Evolutionary conservation across 2,329 filamentous ascomycete genomes (phyloP).

Genomic region (Aspergillus amoenus): DNA sequence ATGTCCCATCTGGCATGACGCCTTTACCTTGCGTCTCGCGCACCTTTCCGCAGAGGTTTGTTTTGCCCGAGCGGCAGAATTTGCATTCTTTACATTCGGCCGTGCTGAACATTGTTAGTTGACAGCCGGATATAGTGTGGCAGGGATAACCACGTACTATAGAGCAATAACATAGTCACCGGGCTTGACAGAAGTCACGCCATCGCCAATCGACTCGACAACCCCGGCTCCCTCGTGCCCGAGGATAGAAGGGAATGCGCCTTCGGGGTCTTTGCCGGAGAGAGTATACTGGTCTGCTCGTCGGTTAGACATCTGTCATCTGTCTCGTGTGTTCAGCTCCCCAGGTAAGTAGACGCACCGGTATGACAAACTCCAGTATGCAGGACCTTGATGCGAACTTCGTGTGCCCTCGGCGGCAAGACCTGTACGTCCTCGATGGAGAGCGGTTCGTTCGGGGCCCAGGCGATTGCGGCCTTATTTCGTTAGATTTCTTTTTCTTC

Average conservation of each 20-base stretch:
- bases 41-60: conserved; percentile 98
- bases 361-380: conserved; percentile 99
- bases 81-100: conserved; percentile 98
- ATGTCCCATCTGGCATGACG: conserved; percentile 95
- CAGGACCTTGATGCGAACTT: conserved; percentile 95
- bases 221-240: conserved; percentile 90
- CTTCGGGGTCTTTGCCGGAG: conserved; percentile 95
- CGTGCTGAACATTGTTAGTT: conserved; percentile 83
- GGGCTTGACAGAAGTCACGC: conserved; percentile 88
- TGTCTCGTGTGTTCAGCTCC: not conserved
- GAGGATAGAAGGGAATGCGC: conserved; percentile 83
- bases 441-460: conserved; percentile 90
- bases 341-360: conserved; percentile 52
- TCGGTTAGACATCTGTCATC: conserved; percentile 72
- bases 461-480: conserved; percentile 81
- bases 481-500: conserved; percentile 4
- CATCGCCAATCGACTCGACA: conserved; percentile 91
- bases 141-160: conserved; percentile 58
- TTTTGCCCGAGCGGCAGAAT: conserved; percentile 99
- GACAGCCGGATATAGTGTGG: too few relatives aligned
- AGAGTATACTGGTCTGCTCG: conserved; percentile 55
- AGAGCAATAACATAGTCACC: conserved; percentile 90
- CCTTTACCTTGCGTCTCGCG: conserved; percentile 93
- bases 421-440: conserved; percentile 92
- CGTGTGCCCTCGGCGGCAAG: conserved; percentile 79